Base-by-base conservation (phyloP, 148 eudicot species). In the Diospyros lotus region DNA sequence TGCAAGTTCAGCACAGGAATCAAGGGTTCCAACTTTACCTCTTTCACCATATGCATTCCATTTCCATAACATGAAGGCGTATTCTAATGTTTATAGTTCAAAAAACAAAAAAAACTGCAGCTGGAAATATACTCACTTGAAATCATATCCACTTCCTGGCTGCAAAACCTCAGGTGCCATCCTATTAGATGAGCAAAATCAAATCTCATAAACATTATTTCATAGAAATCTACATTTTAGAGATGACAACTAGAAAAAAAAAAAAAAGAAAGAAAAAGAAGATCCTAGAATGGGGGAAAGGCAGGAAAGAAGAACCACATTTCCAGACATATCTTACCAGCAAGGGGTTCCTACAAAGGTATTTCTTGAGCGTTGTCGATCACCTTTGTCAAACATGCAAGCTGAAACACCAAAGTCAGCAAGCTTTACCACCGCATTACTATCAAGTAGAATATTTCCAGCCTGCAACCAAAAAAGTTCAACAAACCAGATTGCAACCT, bases 101-200 rank as follows among this genome's bases (percentile, higher is more conserved):
- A 28, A 28, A 28, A 28, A 28, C 0, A 28, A 28, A 64, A 4
- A 55, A 38, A 1, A 61, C 38, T 13, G 38, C 7, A 73, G 44
- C 7, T 5, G 14, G 67, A 2, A 50, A 5, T 55, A 75, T 65
- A 86, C 98, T 58, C 80, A 94, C 98, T 94, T 94, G 82, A 94
- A 91, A 82, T 94, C 88, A 82, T 94, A 94, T 78, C 98, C 98
- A 75, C 88, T 88, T 71, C 85, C 93, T 50, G 97, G 97, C 82
- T 94, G 98, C 89, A 94, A 82, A 65, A 94, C 98, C 84, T 94
- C 98, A 63, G 98, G 98, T 18, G 98, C 98, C 98, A 94, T 94
- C 98, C 98, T 93, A 78, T 43, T 67, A 62, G 64, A 28, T 28
- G 28, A 28, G 28, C 28, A 28, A 28, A 28, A 28, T n/a, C 58